Evolutionary conservation across 2,329 filamentous ascomycete species (phyloP), one percentile per base, ranked within the genome.

Genomic region (Claviceps capensis): DNA sequence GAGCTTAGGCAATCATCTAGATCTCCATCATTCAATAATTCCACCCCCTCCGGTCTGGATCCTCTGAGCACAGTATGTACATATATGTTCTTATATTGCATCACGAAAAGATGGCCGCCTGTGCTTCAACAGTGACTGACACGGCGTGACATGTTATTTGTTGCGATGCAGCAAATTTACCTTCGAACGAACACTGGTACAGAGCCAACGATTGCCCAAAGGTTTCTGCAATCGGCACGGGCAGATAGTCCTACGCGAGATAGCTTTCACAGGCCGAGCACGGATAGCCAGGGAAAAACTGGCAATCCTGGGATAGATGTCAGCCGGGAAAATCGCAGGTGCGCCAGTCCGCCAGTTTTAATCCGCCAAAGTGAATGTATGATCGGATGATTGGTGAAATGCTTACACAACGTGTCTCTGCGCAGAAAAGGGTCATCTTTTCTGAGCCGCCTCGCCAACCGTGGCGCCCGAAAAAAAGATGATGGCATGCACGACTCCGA

Each of bases 371-470:
- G 7, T n/a, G 44, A 11, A 23, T n/a, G 6, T n/a, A 34, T 3
- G 16, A 37, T 36, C 2, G 17, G 42, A 6, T 6, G 8, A 36
- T n/a, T 30, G 8, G 47, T 13, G 22, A 23, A 46, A 49, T 48
- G 43, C 51, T 44, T 43, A 55, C 56, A 59, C 41, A 58, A 48
- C 11, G 30, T 47, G 22, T 22, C 19, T 38, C 26, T 38, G 5
- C 49, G 36, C 41, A 95, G 86, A 67, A 96, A 95, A 71, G 85
- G 86, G 30, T 81, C 85, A 17, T 95, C 89, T 14, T 95, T 98
- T 64, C 78, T 98, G 30, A 94, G 88, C 66, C 86, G 89, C 51
- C 76, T 84, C 51, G 76, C 75, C 60, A 82, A 97, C 66, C 80
- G 82, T 38, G 77, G 78, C 55, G 77, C 76, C 54, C 89, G 88